Evolutionary conservation across 2,329 filamentous ascomycete species (phyloP).

Genomic region (Hypoxylon sp.): DNA sequence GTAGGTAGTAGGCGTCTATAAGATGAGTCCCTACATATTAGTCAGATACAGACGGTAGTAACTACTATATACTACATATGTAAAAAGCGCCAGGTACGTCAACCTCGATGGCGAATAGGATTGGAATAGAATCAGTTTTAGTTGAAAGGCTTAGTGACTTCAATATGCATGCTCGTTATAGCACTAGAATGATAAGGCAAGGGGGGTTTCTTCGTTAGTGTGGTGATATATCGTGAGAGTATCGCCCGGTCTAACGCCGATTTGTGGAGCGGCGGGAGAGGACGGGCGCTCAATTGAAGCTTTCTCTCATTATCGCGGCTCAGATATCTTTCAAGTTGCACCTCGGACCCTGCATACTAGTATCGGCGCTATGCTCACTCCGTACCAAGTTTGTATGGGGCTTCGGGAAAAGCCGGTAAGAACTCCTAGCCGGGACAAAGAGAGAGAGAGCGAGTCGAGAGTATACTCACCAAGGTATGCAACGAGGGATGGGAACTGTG

Average conservation of each 20-base stretch:
- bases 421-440: slow-evolving; percentile 18
- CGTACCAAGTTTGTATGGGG: slow-evolving; percentile 36
- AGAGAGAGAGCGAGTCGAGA: slow-evolving; percentile 10
- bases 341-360: slow-evolving; percentile 39
- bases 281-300: slow-evolving; percentile 23
- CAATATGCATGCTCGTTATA: slow-evolving; percentile 40
- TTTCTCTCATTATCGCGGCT: slow-evolving; percentile 34
- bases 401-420: slow-evolving; percentile 44
- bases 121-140: slow-evolving; percentile 28
- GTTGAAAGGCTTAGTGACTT: slow-evolving; percentile 37
- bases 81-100: slow-evolving; percentile 34
- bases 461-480: slow-evolving; percentile 25
- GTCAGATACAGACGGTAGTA: slow-evolving; percentile 11
- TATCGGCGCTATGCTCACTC: slow-evolving; percentile 44
- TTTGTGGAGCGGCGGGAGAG: slow-evolving; percentile 41
- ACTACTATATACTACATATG: too few relatives aligned
- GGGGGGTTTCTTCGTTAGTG: slow-evolving; percentile 22
- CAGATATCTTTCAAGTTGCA: slow-evolving; percentile 24
- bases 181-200: slow-evolving; percentile 32
- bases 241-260: slow-evolving; percentile 43
- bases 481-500: slow-evolving; percentile 15
- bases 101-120: slow-evolving; percentile 28
- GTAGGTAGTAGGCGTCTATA: slow-evolving; percentile 17
- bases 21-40: slow-evolving; percentile 17
- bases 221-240: slow-evolving; percentile 40